Evolutionary conservation across 2,329 filamentous ascomycete genomes (phyloP), one percentile per base, ranked within the genome.

Genomic region (Myriosclerotinia curreyana): DNA sequence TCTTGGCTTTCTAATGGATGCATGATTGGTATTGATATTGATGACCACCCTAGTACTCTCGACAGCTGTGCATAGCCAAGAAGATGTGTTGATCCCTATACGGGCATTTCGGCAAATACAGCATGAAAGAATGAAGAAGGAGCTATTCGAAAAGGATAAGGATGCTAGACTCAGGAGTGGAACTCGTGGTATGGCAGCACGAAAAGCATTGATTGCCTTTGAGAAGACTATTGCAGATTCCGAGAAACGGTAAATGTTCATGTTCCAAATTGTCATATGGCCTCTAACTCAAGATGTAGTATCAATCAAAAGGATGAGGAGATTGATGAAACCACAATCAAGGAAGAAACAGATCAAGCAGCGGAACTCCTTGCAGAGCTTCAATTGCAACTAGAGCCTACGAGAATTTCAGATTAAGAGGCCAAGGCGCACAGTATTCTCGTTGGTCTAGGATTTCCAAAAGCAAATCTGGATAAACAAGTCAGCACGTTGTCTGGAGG

Each of bases 81-180:
- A 79, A 0, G 83, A 90, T 69, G 75, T 83, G 0, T 78, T 84
- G 64, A 82, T 81, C 0, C 82, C 87, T 0, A 78, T 91, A 1
- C 80, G 79, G 20, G 84, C 86, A 0, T 78, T 89, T 44, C 82
- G 90, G 25, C 79, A 79, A 59, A 75, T 93, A 34, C 83, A 82
- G 34, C 83, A 90, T 70, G 82, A 86, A 66, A 80, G 85, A 28
- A 78, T 89, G 46, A 81, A 84, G 68, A 82, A 83, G 70, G 81
- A 84, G 8, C 78, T 92, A 3, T 90, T 89, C 64, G 81, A 87
- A 25, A 82, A 87, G 0, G 86, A 91, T 71, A 90, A 92, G 69
- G 86, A 91, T 72, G 90, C 91, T 9, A 81, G 85, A 50, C 77
- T 92, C 49, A 81, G 90, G 60, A 94, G 90, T 71, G 91, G 92